phyloP scores from a whole-genome alignment of 495 filamentous ascomycete species.

The Aspergillus mulundensis region DNA sequence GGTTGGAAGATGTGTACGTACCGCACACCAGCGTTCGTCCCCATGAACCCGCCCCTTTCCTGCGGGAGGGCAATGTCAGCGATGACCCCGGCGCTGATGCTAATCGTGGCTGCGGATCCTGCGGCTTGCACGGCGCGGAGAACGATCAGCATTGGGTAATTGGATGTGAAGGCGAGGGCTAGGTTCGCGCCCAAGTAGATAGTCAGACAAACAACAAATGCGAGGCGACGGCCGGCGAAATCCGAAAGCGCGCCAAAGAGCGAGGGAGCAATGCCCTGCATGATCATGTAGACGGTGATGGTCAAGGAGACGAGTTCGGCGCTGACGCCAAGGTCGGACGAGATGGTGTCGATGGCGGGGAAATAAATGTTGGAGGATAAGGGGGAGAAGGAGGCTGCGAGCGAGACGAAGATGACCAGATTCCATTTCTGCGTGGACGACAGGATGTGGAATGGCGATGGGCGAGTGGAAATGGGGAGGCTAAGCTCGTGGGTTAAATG shows the following conservation, averaged over 20 bases:
- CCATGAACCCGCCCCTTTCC: conserved; percentile 37
- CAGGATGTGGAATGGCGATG: background rate
- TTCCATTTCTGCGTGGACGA: conserved; percentile 8
- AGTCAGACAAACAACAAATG: conserved; percentile 37
- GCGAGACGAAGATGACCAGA: conserved; percentile 43
- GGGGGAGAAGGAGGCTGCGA: conserved; percentile 53
- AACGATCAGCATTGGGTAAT: conserved; percentile 58
- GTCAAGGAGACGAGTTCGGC: conserved; percentile 36
- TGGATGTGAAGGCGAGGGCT: conserved; percentile 57
- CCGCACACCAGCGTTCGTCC: conserved; percentile 31
- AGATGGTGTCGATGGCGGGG: conserved; percentile 52
- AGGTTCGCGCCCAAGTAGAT: conserved; percentile 54
- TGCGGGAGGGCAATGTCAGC: conserved; percentile 37
- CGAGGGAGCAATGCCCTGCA: conserved; percentile 44
- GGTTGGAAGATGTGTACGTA: conserved; percentile 12
- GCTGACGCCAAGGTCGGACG: conserved; percentile 26
- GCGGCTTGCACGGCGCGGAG: conserved; percentile 61
- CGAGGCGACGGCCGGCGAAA: conserved; percentile 34
- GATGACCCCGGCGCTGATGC: conserved; percentile 41
- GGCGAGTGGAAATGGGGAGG: too few species aligned
- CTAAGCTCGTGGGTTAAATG: too few species aligned
- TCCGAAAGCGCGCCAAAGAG: conserved; percentile 45
- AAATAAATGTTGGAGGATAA: conserved; percentile 80
- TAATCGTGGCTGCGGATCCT: conserved; percentile 53
- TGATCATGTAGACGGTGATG: conserved; percentile 42